Percentiles rank a stretch among this genome's conserved stretches.
These are phyloP conservation scores for Beta vulgaris DNA, from an alignment of 148 eudicot genomes.

Conservation along the genomic window DNA sequence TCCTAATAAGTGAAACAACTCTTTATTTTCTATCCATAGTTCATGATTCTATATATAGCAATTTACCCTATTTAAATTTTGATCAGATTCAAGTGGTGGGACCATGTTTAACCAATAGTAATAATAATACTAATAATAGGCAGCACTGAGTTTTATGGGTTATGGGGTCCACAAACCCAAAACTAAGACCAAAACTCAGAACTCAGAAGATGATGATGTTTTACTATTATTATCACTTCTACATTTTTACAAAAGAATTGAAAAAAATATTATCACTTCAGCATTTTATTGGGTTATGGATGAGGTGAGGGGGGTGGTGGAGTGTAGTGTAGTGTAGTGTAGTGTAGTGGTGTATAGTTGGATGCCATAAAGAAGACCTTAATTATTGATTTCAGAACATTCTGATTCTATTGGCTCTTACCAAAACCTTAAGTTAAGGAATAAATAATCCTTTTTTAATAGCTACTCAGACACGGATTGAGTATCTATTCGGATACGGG, in stretches of 20 bases:
- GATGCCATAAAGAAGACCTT: slow-evolving; percentile 5
- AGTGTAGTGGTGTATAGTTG: slow-evolving; percentile 11
- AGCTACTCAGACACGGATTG: no score
- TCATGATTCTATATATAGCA: neutral
- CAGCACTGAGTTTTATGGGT: slow-evolving; percentile 13
- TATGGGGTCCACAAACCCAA: slow-evolving; percentile 4
- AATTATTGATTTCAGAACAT: slow-evolving; percentile 3
- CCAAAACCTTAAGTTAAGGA: neutral
- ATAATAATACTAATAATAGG: no score
- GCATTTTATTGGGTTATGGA: slow-evolving; percentile 20
- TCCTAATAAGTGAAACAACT: no score
- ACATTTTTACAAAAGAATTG: no score
- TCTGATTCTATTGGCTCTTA: slow-evolving; percentile 19
- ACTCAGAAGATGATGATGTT: neutral
- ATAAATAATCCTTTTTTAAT: no score
- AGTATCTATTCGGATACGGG: no score
- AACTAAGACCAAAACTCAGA: slow-evolving; percentile 6
- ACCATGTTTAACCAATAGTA: neutral
- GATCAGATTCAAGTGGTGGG: neutral
- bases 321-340: no score
- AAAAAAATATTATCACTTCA: neutral
- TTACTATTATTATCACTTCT: neutral
- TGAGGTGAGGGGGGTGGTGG: slow-evolving; percentile 22
- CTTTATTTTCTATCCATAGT: neutral
- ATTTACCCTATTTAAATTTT: neutral